Evolutionary conservation across 306 rosid species (phyloP), one percentile per base, ranked within the genome.

Genomic region (Cyamopsis tetragonoloba): DNA sequence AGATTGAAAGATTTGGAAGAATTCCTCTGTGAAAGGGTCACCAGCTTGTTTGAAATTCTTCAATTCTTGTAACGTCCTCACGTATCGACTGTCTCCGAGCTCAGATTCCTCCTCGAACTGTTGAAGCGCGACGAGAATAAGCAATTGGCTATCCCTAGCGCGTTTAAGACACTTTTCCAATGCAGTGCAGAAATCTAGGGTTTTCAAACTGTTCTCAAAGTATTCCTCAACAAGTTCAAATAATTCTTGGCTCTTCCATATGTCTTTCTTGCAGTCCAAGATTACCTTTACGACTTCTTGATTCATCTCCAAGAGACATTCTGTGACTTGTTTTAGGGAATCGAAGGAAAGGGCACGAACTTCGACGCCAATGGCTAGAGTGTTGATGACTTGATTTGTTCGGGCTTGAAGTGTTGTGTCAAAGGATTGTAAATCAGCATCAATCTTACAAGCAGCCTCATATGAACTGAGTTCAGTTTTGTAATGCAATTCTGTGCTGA

Each of bases 211-310:
- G 30, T 87, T 92, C 72, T 92, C 93, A 56, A 92, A 92, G 77
- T 92, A 92, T 51, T 92, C 98, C 46, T 92, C 98, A 1, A 92
- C 96, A 0, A 92, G 82, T 34, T 92, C 98, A 42, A 89, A 92
- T 76, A 89, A 44, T 15, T 92, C 98, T 9, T 83, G 88, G 68
- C 84, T 88, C 62, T 87, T 89, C 98, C 98, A 92, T 62, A 92
- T 89, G 37, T 92, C 98, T 76, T 88, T 83, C 87, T 92, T 92
- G 88, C 96, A 92, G 24, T 86, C 93, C 73, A 92, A 77, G 77
- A 92, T 89, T 2, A 92, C 93, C 30, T 81, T 89, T 1, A 92
- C 96, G 62, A 92, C 96, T 58, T 92, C 98, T 62, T 92, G 98
- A 55, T 92, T 92, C 96, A 92, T 89, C 68, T 89, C 98, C 54